phyloP scores from a whole-genome alignment of 2,329 filamentous ascomycete species.

The Aspergillus hortae region DNA sequence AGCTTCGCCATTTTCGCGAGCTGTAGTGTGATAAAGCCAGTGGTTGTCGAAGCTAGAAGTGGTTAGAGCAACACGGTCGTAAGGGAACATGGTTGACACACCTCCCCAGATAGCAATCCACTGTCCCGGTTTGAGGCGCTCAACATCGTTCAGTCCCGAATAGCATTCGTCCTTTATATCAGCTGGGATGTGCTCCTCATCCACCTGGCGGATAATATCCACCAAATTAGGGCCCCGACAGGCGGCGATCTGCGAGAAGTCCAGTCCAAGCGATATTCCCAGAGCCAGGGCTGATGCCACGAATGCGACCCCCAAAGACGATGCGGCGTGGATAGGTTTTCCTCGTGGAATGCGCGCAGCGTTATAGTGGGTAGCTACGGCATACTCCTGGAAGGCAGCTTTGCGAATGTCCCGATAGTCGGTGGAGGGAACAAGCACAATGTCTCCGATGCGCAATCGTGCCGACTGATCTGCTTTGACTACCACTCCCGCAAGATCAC shows the following conservation, averaged over 20 bases:
- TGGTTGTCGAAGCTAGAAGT: slow-evolving; percentile 60
- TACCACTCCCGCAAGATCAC: slow-evolving; percentile 66
- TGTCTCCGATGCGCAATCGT: slow-evolving; percentile 56
- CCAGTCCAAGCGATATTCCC: slow-evolving; percentile 66
- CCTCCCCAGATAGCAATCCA: slow-evolving; percentile 75
- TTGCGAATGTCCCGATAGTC: slow-evolving; percentile 72
- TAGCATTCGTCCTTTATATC: slow-evolving; percentile 65
- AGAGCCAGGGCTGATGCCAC: slow-evolving; percentile 65
- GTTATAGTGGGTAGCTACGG: slow-evolving; percentile 63
- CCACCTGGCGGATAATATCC: slow-evolving; percentile 46
- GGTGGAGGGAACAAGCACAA: slow-evolving; percentile 64
- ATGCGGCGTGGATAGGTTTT: slow-evolving; percentile 53
- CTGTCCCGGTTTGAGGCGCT: slow-evolving; percentile 59
- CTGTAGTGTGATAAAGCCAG: slow-evolving; percentile 64
- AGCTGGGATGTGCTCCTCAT: slow-evolving; percentile 49
- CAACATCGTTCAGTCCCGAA: slow-evolving; percentile 48
- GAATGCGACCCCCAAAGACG: slow-evolving; percentile 67
- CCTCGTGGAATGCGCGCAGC: slow-evolving; percentile 58
- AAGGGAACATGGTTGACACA: slow-evolving; percentile 23
- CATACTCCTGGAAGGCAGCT: slow-evolving; percentile 68
- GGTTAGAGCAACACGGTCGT: neutral
- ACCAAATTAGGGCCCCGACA: slow-evolving; percentile 58
- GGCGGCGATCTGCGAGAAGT: slow-evolving; percentile 48
- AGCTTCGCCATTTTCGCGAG: slow-evolving; percentile 65
- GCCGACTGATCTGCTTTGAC: slow-evolving; percentile 46